Evolutionary conservation across 345 rosid genomes (phyloP).

Genomic region (Syzygium jambos): DNA sequence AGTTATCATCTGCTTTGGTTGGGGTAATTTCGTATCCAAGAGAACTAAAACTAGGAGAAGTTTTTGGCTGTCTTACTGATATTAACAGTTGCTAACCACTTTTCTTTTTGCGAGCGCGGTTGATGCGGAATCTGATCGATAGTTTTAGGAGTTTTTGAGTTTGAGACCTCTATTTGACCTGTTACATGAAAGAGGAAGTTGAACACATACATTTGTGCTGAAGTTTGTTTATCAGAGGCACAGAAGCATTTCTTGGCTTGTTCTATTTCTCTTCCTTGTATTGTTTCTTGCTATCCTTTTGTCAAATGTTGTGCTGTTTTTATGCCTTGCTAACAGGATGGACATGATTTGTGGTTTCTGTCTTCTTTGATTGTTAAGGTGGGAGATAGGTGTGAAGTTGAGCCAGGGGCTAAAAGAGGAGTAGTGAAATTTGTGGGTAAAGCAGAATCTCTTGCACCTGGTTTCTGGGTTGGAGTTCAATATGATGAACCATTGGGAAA

Average conservation of each 20-base stretch:
- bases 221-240: not conserved
- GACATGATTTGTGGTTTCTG: not conserved
- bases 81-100: not conserved
- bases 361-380: conserved; percentile 18
- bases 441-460: conserved; percentile 73
- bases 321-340: not conserved
- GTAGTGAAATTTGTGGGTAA: conserved; percentile 64
- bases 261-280: not conserved
- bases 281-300: not conserved
- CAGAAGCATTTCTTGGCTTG: not conserved
- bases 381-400: conserved; percentile 89
- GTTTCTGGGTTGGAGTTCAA: conserved; percentile 91
- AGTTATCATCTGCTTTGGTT: not conserved
- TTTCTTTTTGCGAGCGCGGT: not conserved
- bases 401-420: conserved; percentile 85
- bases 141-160: not conserved
- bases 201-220: not conserved
- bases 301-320: not conserved
- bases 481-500: conserved; percentile 92
- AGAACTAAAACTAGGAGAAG: not conserved
- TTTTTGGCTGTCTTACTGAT: not conserved
- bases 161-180: not conserved
- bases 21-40: not conserved
- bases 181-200: not conserved
- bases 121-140: not conserved